Evolutionary conservation across 805 yeast species (phyloP), one percentile per base, ranked within the genome.

Genomic region (Saturnispora saitoi): DNA sequence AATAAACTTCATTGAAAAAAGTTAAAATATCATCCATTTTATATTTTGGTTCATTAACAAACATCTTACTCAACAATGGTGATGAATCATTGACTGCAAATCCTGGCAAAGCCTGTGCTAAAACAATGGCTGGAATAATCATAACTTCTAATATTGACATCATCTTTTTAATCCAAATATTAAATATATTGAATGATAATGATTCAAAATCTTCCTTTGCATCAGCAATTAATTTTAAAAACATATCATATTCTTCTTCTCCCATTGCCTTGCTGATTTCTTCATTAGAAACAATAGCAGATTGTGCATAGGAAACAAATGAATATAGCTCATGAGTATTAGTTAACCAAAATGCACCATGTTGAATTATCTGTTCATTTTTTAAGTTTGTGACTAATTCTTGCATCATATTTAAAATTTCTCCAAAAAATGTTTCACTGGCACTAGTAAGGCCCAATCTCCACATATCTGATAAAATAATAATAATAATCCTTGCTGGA

Each of bases 331-430:
- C 98, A 64, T 93, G 96, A 3, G 95, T 90, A 68, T 93, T 93
- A 3, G 97, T 86, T 55, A 93, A 74, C 99, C 99, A 93, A 72
- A 90, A 93, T 0, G 97, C 95, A 56, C 96, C 98, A 58, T 88
- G 88, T 42, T 88, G 80, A 59, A 90, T 82, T 31, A 88, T 81
- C 56, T 86, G 95, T 51, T 86, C 95, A 48, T 91, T 96, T 56
- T 83, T 83, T 61, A 84, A 73, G n/a, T 73, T 68, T 45, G 85
- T 76, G 15, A 91, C 95, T 52, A 86, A 81, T 45, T 78, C 80
- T 70, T 91, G 98, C 56, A 93, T 88, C 2, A 86, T 84, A 28
- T 86, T 78, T 63, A 91, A 75, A 2, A 89, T 95, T 63, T 85
- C 90, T 42, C 96, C 96, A 53, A 93, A 70, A 62, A 93, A 86